Evolutionary conservation across 2,329 filamentous ascomycete species (phyloP).

Genomic region (Teratosphaeria pseudoeucalypti): DNA sequence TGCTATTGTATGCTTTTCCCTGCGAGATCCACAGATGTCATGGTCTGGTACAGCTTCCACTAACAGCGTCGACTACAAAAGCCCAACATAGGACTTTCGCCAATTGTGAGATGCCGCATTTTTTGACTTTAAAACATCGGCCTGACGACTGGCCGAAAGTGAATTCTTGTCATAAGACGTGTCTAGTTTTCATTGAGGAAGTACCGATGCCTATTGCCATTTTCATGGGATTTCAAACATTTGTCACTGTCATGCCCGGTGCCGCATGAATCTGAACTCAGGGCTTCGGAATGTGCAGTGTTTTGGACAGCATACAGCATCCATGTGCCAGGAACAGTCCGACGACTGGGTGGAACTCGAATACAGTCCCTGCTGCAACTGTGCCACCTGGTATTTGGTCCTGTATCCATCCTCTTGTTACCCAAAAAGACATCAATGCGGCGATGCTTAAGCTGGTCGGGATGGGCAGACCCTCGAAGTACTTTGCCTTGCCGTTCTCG

Average conservation of each 20-base stretch:
- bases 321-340: conserved; percentile 78
- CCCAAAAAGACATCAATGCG: conserved; percentile 80
- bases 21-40: too few relatives aligned
- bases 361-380: conserved; percentile 51
- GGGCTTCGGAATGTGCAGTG: conserved; percentile 86
- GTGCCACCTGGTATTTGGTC: conserved; percentile 69
- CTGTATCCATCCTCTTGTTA: conserved; percentile 68
- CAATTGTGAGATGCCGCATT: too few relatives aligned
- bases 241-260: not conserved
- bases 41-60: too few relatives aligned
- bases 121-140: too few relatives aligned
- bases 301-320: conserved; percentile 91
- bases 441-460: conserved; percentile 78
- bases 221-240: not conserved
- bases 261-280: conserved; percentile 3
- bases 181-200: too few relatives aligned
- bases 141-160: too few relatives aligned
- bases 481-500: conserved; percentile 77
- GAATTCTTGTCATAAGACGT: too few relatives aligned
- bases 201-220: not conserved
- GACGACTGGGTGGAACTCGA: conserved; percentile 79
- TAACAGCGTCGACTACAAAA: too few relatives aligned
- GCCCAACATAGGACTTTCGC: too few relatives aligned
- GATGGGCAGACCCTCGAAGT: conserved; percentile 95
- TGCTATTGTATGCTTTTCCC: too few relatives aligned